Conservation (phyloP, 306 rosid genomes). For the Rosa persica region DNA sequence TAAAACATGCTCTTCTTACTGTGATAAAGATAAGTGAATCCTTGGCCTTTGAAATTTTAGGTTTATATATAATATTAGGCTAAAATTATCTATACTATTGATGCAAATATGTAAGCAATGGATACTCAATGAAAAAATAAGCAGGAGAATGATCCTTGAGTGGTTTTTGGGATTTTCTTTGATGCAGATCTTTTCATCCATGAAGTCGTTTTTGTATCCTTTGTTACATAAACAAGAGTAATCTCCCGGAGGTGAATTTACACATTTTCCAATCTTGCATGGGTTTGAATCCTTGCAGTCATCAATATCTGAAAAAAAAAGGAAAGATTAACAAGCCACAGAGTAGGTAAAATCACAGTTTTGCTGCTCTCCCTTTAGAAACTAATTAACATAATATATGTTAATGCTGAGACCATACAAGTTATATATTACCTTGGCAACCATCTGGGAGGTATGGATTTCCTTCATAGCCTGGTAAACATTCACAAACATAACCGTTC, state of each 20-base stretch:
- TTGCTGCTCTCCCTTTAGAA: not conserved
- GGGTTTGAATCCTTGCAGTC: conserved; percentile 31
- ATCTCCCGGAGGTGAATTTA: not conserved
- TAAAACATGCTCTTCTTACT: not conserved
- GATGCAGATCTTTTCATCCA: not conserved
- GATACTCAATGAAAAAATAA: not conserved
- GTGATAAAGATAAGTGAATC: too few relatives aligned
- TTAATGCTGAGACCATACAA: not conserved
- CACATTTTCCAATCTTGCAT: not conserved
- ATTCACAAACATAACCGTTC: not conserved
- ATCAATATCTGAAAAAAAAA: conserved; percentile 26
- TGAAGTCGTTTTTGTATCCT: not conserved
- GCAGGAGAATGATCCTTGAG: not conserved
- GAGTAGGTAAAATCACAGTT: not conserved
- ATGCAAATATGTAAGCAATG: not conserved
- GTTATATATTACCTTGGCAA: conserved; percentile 12
- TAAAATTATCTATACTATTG: too few relatives aligned
- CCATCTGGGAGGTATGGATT: conserved; percentile 14
- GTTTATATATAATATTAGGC: too few relatives aligned
- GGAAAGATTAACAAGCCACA: not conserved
- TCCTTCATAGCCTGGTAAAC: not conserved
- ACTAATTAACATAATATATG: not conserved
- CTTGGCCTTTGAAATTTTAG: too few relatives aligned
- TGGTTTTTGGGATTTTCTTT: not conserved
- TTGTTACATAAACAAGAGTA: not conserved